Conservation (phyloP, 768 basidiomycete species). For the Phlebiopsis flavidoalba region DNA sequence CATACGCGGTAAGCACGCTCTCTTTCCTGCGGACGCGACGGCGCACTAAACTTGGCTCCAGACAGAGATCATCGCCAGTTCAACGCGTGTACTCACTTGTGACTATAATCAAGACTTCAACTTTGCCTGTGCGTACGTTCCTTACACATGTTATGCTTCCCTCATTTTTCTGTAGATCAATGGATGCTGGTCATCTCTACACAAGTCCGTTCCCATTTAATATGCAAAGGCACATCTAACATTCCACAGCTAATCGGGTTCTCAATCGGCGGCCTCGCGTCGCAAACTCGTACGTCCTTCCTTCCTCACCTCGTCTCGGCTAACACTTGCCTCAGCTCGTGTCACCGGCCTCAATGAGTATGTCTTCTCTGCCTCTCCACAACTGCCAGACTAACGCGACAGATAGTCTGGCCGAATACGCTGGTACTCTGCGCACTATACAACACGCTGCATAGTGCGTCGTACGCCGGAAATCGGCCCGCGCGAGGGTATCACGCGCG, state of each 20-base stretch:
- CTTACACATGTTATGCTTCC: neutral
- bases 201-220: conserved; percentile 11
- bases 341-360: conserved; percentile 27
- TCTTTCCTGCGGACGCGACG: neutral
- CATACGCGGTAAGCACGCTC: conserved; percentile 46
- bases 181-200: conserved; percentile 27
- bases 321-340: conserved; percentile 23
- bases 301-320: neutral
- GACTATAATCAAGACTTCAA: conserved; percentile 62
- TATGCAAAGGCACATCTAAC: neutral
- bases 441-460: conserved; percentile 67
- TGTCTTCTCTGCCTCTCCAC: neutral
- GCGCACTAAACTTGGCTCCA: conserved; percentile 8
- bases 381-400: neutral
- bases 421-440: conserved; percentile 67
- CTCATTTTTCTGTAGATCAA: conserved; percentile 15
- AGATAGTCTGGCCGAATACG: conserved; percentile 65
- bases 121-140: conserved; percentile 46
- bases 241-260: conserved; percentile 20
- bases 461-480: conserved; percentile 50
- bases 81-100: conserved; percentile 50
- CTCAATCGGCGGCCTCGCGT: conserved; percentile 29
- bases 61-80: conserved; percentile 61
- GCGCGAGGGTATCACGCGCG: conserved; percentile 50
- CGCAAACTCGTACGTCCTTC: conserved; percentile 24